Percentiles rank a stretch among this genome's conserved stretches.
These are phyloP conservation scores for Beta vulgaris DNA, from an alignment of 148 eudicot genomes.

Conservation along the genomic window DNA sequence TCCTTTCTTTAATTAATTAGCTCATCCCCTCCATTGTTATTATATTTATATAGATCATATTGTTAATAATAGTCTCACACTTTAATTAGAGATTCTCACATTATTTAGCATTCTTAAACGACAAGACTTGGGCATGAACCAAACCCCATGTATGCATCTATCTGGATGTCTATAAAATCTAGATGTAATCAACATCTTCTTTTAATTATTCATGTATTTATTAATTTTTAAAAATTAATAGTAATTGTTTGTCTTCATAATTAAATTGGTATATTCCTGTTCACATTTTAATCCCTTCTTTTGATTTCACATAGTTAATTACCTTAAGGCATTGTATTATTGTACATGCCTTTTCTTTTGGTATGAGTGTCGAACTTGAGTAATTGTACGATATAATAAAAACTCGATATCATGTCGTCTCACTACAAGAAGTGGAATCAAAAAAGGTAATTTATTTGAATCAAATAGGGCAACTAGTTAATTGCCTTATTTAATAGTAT, in stretches of 20 bases:
- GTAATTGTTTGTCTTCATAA: neutral
- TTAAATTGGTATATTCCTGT: neutral
- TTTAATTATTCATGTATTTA: no score
- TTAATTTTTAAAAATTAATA: neutral
- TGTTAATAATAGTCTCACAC: constrained; percentile 1
- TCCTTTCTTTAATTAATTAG: constrained; percentile 21
- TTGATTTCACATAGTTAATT: no score
- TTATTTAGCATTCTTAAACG: constrained; percentile 38
- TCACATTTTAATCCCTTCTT: neutral
- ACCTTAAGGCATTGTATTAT: no score
- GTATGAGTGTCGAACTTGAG: no score
- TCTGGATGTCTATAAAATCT: constrained; percentile 14
- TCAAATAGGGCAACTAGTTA: no score
- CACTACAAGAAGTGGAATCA: no score
- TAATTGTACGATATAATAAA: no score
- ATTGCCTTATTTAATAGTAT: no score
- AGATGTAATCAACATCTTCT: constrained; percentile 8
- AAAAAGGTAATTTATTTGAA: no score
- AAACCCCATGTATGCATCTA: constrained; percentile 19
- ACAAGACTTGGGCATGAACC: constrained; percentile 36
- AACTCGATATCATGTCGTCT: no score
- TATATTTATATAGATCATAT: constrained; percentile 18
- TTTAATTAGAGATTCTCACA: constrained; percentile 36
- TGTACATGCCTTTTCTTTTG: no score
- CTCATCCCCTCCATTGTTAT: constrained; percentile 18